Percentiles rank a stretch among this genome's conserved stretches.
Conservation (phyloP, 768 basidiomycete genomes). For the Boletus pseudopeckii region DNA sequence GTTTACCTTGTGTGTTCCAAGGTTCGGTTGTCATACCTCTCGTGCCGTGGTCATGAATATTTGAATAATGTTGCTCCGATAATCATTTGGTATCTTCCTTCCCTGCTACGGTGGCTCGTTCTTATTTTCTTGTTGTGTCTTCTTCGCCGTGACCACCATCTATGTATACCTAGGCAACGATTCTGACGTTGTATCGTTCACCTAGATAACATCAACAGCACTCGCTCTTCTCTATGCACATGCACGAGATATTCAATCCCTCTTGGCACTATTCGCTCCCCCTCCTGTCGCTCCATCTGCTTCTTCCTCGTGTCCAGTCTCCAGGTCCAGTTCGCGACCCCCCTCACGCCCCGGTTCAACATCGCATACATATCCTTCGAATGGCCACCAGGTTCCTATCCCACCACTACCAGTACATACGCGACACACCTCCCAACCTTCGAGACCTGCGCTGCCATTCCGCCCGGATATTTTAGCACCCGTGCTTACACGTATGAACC, state of each 20-base stretch:
- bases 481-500: constrained; percentile 13
- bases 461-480: constrained; percentile 18
- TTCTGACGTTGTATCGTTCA: constrained; percentile 18
- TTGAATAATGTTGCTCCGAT: constrained; percentile 29
- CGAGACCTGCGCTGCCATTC: constrained; percentile 12
- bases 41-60: not conserved
- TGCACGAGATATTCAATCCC: constrained; percentile 19
- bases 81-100: constrained; percentile 46
- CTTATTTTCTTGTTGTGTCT: not conserved
- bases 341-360: constrained; percentile 22
- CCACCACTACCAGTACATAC: constrained; percentile 10
- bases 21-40: constrained; percentile 17
- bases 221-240: constrained; percentile 30
- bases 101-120: not conserved
- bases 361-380: constrained; percentile 7
- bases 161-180: not conserved
- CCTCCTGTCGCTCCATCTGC: not conserved
- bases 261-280: constrained; percentile 20
- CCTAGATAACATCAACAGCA: constrained; percentile 28
- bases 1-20: constrained; percentile 48
- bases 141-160: not conserved
- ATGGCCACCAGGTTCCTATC: constrained; percentile 1
- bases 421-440: constrained; percentile 2
- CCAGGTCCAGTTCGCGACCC: constrained; percentile 21
- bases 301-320: constrained; percentile 17